Evolutionary conservation across 2,329 filamentous ascomycete species (phyloP), one percentile per base, ranked within the genome.

Genomic region (Neopestalotiopsis clavispora): DNA sequence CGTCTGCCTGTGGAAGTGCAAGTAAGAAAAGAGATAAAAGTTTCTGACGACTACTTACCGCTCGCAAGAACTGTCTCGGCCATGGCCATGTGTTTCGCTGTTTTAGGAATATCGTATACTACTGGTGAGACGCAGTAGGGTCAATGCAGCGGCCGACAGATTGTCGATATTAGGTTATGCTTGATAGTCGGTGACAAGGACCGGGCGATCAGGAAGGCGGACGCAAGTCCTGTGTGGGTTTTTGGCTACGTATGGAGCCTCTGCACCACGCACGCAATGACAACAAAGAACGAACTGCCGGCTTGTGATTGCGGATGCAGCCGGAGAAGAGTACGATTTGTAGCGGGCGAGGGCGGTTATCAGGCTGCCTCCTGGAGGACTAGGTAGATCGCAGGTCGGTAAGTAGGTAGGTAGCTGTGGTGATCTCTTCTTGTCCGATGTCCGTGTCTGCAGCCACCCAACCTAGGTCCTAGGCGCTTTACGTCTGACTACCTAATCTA

Each of bases 41-140:
- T 12, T n/a, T 42, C n/a, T 10, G 45, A 58, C 23, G 64, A 32
- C 12, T 32, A 45, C 42, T 20, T 67, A 67, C 65, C 56, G 56
- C 20, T 60, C 30, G 20, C 23, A n/a, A 59, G 56, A 13, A 38
- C 52, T 60, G 65, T 38, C 63, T 66, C 42, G 63, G 45, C 32
- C 63, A 66, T 66, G 28, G 63, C 63, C 63, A 66, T 66, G 12
- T 56, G 63, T 56, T 32, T 58, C 17, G 17, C 42, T 28, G 45
- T 52, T 23, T 34, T 23, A 13, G 57, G 23, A 28, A 12, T 14
- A 34, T 34, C 7, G 57, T 59, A 23, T 52, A 52, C 45, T n/a
- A 20, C 45, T 52, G 45, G 60, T 30, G 30, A 59, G 23, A 59
- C 57, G 57, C 17, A 23, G 30, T 28, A 34, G 57, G 57, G 30